Conservation (phyloP, 768 basidiomycete species). For the Kwoniella sp. region DNA sequence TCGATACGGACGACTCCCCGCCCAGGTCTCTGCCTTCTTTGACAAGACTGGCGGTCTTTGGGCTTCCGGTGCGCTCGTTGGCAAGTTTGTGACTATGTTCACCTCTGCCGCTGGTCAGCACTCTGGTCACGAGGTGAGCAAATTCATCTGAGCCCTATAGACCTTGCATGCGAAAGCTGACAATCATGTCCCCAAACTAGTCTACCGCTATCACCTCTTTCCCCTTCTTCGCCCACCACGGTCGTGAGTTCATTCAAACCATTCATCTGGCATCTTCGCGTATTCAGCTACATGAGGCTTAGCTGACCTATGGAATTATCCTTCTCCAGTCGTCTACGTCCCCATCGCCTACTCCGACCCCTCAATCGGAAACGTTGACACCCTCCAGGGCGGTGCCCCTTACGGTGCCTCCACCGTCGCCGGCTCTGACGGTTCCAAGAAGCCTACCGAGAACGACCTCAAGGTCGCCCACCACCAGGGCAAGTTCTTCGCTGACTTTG, state of each 20-base stretch:
- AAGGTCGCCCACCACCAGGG: slow-evolving; percentile 38
- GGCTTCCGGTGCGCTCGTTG: slow-evolving; percentile 62
- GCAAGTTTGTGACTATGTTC: slow-evolving; percentile 68
- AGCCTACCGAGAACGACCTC: slow-evolving; percentile 57
- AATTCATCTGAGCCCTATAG: not conserved
- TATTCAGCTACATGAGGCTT: too few species aligned
- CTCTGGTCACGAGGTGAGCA: slow-evolving; percentile 66
- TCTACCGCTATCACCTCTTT: slow-evolving; percentile 59
- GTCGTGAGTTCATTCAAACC: not conserved
- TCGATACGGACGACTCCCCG: slow-evolving; percentile 57
- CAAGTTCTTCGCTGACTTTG: slow-evolving; percentile 42
- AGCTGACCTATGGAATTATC: not conserved
- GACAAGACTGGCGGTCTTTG: slow-evolving; percentile 66
- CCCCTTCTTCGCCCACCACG: slow-evolving; percentile 70
- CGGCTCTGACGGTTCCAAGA: slow-evolving; percentile 44
- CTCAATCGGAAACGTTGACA: slow-evolving; percentile 55
- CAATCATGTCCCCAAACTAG: slow-evolving; percentile 27
- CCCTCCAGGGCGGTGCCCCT: slow-evolving; percentile 63
- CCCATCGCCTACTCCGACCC: slow-evolving; percentile 61
- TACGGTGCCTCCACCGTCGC: slow-evolving; percentile 67
- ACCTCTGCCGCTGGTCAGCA: slow-evolving; percentile 72
- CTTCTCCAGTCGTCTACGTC: slow-evolving; percentile 39
- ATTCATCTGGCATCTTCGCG: too few species aligned
- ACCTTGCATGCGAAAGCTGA: not conserved
- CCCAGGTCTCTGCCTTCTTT: slow-evolving; percentile 58